phyloP scores from a whole-genome alignment of 2,329 filamentous ascomycete species.

The Sclerotinia spermophila region DNA sequence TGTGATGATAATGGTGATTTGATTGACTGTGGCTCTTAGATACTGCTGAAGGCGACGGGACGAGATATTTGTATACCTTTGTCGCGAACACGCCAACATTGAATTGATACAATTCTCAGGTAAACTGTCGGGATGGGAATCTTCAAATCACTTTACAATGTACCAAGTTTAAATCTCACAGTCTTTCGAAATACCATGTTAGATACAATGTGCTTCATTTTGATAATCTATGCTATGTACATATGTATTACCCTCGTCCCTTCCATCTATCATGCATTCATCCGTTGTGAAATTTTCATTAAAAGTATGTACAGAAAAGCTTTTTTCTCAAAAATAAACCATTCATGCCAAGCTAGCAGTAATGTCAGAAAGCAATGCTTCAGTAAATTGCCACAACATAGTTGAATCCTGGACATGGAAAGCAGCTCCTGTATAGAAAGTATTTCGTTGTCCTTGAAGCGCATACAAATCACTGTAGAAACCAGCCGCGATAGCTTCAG shows the following conservation, averaged over 20 bases:
- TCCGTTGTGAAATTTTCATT: neutral
- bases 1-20: too few relatives aligned
- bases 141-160: neutral
- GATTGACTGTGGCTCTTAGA: neutral
- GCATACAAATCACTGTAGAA: slow-evolving; percentile 43
- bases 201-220: neutral
- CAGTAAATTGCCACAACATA: slow-evolving; percentile 36
- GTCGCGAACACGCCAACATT: neutral
- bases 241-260: neutral
- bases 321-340: neutral
- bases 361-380: slow-evolving; percentile 25
- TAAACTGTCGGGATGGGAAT: rapidly evolving
- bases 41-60: neutral
- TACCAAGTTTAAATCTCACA: neutral
- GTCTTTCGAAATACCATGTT: neutral
- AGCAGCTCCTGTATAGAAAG: slow-evolving; percentile 45
- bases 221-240: neutral
- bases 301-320: neutral
- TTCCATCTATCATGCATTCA: neutral
- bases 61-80: neutral
- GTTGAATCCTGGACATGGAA: slow-evolving; percentile 38
- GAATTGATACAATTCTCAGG: neutral
- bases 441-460: slow-evolving; percentile 44
- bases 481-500: slow-evolving; percentile 39
- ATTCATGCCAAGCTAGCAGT: slow-evolving; percentile 16